phyloP scores from a whole-genome alignment of 331 rosid genomes.

The Cydonia oblonga region DNA sequence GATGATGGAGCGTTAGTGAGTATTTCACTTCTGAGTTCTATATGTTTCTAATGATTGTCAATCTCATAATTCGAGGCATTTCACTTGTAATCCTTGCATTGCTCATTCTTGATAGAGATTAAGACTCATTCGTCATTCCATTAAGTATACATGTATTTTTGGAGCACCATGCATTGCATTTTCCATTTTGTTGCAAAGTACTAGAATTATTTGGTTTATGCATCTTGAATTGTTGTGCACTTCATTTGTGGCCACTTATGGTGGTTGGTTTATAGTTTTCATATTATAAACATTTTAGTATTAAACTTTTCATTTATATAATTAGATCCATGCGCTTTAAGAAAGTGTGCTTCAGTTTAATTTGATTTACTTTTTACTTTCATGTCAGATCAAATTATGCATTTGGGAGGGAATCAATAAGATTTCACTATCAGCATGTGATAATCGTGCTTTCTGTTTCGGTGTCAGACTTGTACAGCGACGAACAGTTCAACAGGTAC shows the following conservation, averaged over 20 bases:
- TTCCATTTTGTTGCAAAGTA: background rate
- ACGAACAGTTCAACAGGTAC: constrained; percentile 70
- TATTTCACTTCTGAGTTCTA: constrained; percentile 4
- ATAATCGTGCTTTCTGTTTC: constrained; percentile 80
- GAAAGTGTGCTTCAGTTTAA: background rate
- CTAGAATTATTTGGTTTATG: background rate
- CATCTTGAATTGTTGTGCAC: background rate
- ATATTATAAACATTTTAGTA: background rate
- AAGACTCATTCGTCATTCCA: background rate
- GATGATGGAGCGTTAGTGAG: constrained; percentile 92
- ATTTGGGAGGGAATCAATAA: constrained; percentile 70
- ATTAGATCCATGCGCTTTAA: background rate
- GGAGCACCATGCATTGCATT: background rate
- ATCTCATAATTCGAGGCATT: background rate
- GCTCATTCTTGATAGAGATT: background rate
- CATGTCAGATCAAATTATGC: constrained; percentile 58
- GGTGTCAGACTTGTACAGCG: constrained; percentile 84
- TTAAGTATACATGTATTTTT: background rate
- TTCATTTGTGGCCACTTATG: background rate
- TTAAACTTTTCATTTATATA: background rate
- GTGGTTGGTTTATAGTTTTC: background rate
- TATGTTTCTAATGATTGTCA: background rate
- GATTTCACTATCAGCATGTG: constrained; percentile 70
- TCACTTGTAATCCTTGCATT: background rate
- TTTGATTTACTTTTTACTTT: background rate